These are phyloP conservation scores for Drechslerella coelobrocha DNA, from an alignment of 2,329 filamentous ascomycete species.

Conservation along the genomic window DNA sequence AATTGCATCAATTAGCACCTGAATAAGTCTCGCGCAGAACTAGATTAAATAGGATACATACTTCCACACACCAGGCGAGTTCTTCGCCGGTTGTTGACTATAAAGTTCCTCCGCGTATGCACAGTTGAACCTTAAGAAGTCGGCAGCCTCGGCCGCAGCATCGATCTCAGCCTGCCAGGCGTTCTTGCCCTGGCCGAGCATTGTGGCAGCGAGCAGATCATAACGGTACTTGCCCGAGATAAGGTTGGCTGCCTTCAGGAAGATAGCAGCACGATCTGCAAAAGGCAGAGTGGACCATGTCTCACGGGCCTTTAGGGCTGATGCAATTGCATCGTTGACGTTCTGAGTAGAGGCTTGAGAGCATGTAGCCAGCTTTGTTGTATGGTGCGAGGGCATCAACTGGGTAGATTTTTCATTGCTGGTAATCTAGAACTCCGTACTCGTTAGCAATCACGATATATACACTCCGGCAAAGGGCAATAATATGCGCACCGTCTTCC, in stretches of 20 bases:
- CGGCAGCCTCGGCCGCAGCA: conserved; percentile 85
- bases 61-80: conserved; percentile 88
- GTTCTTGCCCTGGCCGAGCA: conserved; percentile 97
- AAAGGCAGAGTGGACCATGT: conserved; percentile 88
- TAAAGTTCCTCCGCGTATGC: conserved; percentile 93
- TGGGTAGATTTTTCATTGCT: conserved; percentile 72
- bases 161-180: conserved; percentile 99
- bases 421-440: conserved; percentile 66
- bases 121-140: conserved; percentile 94
- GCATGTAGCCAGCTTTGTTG: conserved; percentile 78
- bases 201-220: conserved; percentile 93
- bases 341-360: conserved; percentile 79
- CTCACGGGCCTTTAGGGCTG: conserved; percentile 82
- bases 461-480: conserved; percentile 6
- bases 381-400: conserved; percentile 81
- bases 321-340: conserved; percentile 78
- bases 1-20: conserved; percentile 1
- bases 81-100: conserved; percentile 81
- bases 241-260: conserved; percentile 93
- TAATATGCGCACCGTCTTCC: conserved; percentile 70
- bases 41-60: no score
- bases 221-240: conserved; percentile 92
- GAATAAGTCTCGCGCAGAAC: no score
- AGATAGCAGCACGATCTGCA: conserved; percentile 86
- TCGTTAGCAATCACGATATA: neutral